Evolutionary conservation across 148 eudicot genomes (phyloP).

Genomic region (Beta vulgaris): DNA sequence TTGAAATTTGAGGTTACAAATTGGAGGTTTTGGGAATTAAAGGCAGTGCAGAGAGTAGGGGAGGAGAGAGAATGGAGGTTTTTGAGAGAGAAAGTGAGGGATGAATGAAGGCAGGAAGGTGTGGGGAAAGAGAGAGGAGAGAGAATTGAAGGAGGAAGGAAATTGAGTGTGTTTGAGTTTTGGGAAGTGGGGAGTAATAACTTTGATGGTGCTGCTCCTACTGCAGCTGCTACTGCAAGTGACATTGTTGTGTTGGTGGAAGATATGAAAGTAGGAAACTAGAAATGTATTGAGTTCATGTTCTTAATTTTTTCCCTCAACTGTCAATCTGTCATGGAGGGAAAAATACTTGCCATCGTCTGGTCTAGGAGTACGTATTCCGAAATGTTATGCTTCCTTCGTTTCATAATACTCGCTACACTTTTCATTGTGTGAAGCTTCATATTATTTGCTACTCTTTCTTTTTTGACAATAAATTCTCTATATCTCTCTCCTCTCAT

Average conservation of each 20-base stretch:
- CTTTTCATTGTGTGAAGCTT: no score
- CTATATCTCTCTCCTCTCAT: no score
- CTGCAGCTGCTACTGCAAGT: background rate
- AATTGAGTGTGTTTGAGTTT: background rate
- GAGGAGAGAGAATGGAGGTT: conserved; percentile 17
- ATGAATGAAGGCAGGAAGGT: background rate
- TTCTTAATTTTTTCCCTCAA: no score
- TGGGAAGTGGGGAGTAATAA: background rate
- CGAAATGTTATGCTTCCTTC: no score
- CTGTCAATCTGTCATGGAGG: no score
- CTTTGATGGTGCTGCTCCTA: conserved; percentile 4
- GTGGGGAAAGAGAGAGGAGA: background rate
- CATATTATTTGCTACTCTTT: no score
- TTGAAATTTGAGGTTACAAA: conserved; percentile 6
- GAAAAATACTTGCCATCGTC: no score
- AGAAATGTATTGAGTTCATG: background rate
- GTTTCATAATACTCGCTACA: no score
- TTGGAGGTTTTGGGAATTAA: background rate
- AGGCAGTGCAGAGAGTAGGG: conserved; percentile 6
- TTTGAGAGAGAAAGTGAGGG: conserved; percentile 18
- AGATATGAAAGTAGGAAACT: no score
- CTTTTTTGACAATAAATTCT: no score
- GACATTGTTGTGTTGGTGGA: background rate
- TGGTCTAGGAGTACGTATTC: no score
- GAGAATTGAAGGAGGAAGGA: background rate